Percentiles rank a stretch among this genome's conserved stretches.
Evolutionary conservation across 129 eudicot genomes (phyloP).

Genomic region (Apium graveolens): DNA sequence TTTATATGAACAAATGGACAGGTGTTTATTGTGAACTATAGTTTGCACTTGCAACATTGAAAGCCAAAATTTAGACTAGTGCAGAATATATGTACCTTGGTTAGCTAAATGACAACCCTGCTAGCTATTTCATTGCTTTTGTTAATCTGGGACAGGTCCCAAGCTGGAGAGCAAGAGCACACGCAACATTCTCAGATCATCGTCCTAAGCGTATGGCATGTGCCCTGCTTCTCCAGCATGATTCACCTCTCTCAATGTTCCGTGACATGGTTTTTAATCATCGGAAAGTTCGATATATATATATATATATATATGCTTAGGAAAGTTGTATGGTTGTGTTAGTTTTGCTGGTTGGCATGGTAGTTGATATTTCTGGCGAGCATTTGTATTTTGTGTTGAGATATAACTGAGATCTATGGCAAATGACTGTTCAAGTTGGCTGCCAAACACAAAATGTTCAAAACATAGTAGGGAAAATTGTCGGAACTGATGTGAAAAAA

Average conservation of each 20-base stretch:
- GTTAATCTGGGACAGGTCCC: constrained; percentile 18
- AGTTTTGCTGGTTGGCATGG: constrained; percentile 9
- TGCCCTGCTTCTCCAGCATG: constrained; percentile 24
- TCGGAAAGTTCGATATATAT: neutral
- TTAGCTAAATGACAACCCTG: neutral
- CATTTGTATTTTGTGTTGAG: neutral
- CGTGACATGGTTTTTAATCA: neutral
- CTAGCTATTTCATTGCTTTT: constrained; percentile 12
- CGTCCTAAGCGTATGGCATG: constrained; percentile 39
- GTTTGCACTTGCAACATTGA: neutral
- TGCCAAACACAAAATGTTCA: neutral
- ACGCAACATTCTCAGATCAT: constrained; percentile 19
- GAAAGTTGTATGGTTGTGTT: neutral
- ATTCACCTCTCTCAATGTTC: neutral
- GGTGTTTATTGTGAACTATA: neutral
- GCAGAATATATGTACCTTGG: neutral
- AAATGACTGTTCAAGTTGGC: neutral
- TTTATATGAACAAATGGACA: neutral
- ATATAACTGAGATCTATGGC: no score
- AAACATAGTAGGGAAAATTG: neutral
- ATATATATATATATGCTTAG: neutral
- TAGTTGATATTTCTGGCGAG: neutral
- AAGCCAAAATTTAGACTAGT: neutral
- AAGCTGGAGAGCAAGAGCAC: constrained; percentile 49
- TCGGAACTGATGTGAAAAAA: neutral